phyloP scores from a whole-genome alignment of 2,329 filamentous ascomycete genomes.

The Cephalotrichum gorgonifer region DNA sequence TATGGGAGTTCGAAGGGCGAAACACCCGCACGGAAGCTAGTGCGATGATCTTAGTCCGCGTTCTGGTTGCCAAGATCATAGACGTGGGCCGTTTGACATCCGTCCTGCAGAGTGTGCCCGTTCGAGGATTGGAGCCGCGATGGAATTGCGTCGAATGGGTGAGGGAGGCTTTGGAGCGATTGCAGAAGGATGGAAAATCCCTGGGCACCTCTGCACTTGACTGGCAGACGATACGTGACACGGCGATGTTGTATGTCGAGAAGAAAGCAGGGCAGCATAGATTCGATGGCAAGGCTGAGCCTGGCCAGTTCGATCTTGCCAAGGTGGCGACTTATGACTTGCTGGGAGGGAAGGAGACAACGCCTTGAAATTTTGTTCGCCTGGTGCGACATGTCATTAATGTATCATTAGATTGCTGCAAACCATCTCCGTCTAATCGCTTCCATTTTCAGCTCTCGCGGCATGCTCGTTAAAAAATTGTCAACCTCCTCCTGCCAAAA shows the following conservation, averaged over 20 bases:
- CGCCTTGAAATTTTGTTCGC: constrained; percentile 6
- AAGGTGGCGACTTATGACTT: constrained; percentile 25
- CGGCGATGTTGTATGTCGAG: constrained; percentile 26
- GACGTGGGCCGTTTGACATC: constrained; percentile 15
- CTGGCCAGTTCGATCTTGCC: constrained; percentile 15
- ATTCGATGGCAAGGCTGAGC: constrained; percentile 20
- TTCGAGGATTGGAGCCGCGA: constrained; percentile 16
- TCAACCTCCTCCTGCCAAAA: constrained; percentile 9
- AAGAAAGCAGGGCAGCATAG: constrained; percentile 26
- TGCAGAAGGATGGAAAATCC: constrained; percentile 17
- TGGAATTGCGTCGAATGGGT: constrained; percentile 35
- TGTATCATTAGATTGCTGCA: constrained; percentile 7
- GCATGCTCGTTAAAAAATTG: constrained; percentile 8
- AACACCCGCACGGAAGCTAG: too few relatives aligned
- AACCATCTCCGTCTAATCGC: constrained; percentile 9
- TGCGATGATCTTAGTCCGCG: constrained; percentile 12
- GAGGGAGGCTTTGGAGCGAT: constrained; percentile 23
- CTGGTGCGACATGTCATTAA: neutral
- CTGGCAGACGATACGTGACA: constrained; percentile 23
- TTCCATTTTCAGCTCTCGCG: constrained; percentile 10
- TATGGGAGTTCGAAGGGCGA: too few relatives aligned
- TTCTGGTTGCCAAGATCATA: constrained; percentile 20
- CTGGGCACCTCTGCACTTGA: constrained; percentile 19
- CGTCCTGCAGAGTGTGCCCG: constrained; percentile 18
- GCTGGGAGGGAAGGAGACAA: constrained; percentile 15